A percentile compares a stretch with the other conserved stretches of the same genome.
These are phyloP conservation scores for Colletotrichum euphorbiae DNA, from an alignment of 2,329 filamentous ascomycete genomes.

Conservation along the genomic window DNA sequence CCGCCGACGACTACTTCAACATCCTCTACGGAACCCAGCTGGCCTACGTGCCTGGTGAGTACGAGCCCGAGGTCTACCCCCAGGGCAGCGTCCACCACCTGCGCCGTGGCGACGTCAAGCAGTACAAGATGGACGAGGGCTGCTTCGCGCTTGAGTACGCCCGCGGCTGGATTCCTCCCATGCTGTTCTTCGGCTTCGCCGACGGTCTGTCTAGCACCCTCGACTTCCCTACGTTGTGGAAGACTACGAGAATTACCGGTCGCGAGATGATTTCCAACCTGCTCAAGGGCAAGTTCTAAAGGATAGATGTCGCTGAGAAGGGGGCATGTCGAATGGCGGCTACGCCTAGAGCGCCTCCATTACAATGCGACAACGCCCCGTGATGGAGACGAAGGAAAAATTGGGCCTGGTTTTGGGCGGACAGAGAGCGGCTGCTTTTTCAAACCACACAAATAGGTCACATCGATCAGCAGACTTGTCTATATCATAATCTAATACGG, in stretches of 20 bases:
- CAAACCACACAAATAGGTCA: neutral
- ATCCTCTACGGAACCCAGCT: slow-evolving; percentile 84
- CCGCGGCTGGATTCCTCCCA: slow-evolving; percentile 90
- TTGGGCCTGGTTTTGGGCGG: neutral
- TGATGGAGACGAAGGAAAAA: slow-evolving; percentile 4
- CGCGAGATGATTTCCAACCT: slow-evolving; percentile 82
- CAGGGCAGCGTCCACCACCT: slow-evolving; percentile 79
- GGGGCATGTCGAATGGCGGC: neutral
- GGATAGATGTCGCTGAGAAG: neutral
- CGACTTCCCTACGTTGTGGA: slow-evolving; percentile 87
- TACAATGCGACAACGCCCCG: neutral
- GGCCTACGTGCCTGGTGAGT: slow-evolving; percentile 77
- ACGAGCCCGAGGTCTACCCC: slow-evolving; percentile 76
- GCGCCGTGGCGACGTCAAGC: slow-evolving; percentile 77
- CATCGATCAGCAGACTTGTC: slow-evolving; percentile 5
- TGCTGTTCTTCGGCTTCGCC: slow-evolving; percentile 90
- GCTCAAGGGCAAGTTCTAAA: slow-evolving; percentile 75
- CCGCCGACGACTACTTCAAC: slow-evolving; percentile 94
- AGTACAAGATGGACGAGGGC: slow-evolving; percentile 82
- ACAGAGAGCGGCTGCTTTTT: neutral
- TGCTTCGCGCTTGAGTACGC: slow-evolving; percentile 89
- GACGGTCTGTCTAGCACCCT: slow-evolving; percentile 84
- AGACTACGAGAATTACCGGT: slow-evolving; percentile 79
- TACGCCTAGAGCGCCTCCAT: neutral
- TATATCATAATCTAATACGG: slow-evolving; percentile 26